phyloP scores from a whole-genome alignment of 805 yeast species.

The Hanseniaspora taiwanica region DNA sequence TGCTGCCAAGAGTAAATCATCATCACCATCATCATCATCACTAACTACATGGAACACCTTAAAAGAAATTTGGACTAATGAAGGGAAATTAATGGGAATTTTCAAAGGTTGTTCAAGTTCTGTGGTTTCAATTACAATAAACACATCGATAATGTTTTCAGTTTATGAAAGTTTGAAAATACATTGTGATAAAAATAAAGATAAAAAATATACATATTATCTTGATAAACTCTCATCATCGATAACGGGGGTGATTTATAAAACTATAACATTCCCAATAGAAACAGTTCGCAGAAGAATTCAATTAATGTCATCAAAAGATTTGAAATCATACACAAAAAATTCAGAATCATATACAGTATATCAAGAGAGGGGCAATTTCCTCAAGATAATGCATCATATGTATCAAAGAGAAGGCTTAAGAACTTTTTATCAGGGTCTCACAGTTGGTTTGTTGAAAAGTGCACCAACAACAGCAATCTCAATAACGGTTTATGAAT shows the following conservation, averaged over 20 bases:
- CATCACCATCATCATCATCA: slow-evolving; percentile 8
- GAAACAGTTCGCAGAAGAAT: slow-evolving; percentile 71
- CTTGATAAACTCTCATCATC: slow-evolving; percentile 53
- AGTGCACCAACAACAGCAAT: slow-evolving; percentile 69
- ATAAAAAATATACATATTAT: slow-evolving; percentile 5
- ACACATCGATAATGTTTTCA: slow-evolving; percentile 66
- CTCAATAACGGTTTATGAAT: slow-evolving; percentile 53
- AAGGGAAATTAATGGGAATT: slow-evolving; percentile 32
- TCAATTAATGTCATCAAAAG: slow-evolving; percentile 37
- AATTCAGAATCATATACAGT: slow-evolving; percentile 11
- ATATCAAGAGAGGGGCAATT: slow-evolving; percentile 8
- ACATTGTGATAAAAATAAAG: slow-evolving; percentile 27
- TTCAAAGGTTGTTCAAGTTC: slow-evolving; percentile 38
- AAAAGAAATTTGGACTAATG: slow-evolving; percentile 22
- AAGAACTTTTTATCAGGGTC: slow-evolving; percentile 62
- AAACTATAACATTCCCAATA: slow-evolving; percentile 67
- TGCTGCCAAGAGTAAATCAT: too few relatives aligned
- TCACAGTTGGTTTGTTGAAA: slow-evolving; percentile 55
- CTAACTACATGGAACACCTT: slow-evolving; percentile 17
- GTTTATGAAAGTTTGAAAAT: slow-evolving; percentile 36
- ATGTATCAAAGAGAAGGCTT: slow-evolving; percentile 47
- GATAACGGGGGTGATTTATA: slow-evolving; percentile 63
- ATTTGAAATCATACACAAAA: slow-evolving; percentile 11
- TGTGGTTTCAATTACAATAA: slow-evolving; percentile 49
- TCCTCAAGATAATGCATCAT: slow-evolving; percentile 22